Evolutionary conservation across 1,284 basidiomycete species (phyloP).

Genomic region (Hemileia vastatrix): DNA sequence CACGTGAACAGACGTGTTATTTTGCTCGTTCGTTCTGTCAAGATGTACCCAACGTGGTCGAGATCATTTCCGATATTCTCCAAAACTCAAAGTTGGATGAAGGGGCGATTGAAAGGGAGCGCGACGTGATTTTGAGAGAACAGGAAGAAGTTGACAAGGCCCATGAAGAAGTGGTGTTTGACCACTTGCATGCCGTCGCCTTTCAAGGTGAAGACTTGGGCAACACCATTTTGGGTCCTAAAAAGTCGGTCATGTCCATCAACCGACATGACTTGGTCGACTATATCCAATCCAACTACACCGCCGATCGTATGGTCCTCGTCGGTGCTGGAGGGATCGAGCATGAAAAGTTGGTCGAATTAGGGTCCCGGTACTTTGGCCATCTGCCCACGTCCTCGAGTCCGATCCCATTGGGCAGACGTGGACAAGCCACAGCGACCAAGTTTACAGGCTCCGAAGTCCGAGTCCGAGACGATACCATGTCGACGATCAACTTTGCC

Average conservation of each 20-base stretch:
- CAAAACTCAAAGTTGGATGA: conserved; percentile 93
- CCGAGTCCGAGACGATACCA: conserved; percentile 83
- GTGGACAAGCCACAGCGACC: conserved; percentile 51
- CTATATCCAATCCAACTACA: conserved; percentile 98
- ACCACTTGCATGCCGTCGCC: conserved; percentile 92
- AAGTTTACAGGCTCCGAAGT: conserved; percentile 91
- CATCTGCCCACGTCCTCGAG: conserved; percentile 73
- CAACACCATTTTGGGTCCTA: conserved; percentile 93
- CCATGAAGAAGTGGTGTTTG: conserved; percentile 95
- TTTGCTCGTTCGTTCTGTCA: conserved; percentile 98
- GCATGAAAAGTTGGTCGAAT: conserved; percentile 83
- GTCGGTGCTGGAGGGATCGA: conserved; percentile 93
- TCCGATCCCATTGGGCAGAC: conserved; percentile 71
- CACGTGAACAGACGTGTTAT: conserved; percentile 97
- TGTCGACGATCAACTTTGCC: conserved; percentile 81
- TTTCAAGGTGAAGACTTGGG: conserved; percentile 89
- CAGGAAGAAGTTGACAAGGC: conserved; percentile 99
- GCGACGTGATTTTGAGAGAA: conserved; percentile 92
- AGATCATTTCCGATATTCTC: conserved; percentile 96
- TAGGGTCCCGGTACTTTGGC: conserved; percentile 89
- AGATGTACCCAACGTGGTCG: conserved; percentile 82
- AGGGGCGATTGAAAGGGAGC: conserved; percentile 83
- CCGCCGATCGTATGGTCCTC: conserved; percentile 95
- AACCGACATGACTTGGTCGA: conserved; percentile 74
- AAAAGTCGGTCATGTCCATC: conserved; percentile 93